Evolutionary conservation across 768 basidiomycete species (phyloP), one percentile per base, ranked within the genome.

Genomic region (Trametes elegans): DNA sequence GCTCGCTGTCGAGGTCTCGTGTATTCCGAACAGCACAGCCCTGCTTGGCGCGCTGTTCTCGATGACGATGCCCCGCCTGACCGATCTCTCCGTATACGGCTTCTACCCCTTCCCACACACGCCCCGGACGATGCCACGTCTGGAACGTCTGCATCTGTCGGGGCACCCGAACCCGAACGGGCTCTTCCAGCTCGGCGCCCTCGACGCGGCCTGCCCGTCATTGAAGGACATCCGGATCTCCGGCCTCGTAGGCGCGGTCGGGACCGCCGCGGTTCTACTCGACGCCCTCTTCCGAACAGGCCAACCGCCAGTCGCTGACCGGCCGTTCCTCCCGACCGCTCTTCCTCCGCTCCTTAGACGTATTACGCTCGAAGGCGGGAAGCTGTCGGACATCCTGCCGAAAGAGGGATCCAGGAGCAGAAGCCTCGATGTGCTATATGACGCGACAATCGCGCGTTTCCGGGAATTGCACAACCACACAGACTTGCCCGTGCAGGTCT

Each of bases 131-230:
- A 61, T 78, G 64, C 78, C 80, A 8, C 55, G 42, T 1, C 70
- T 83, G 16, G 61, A 67, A 39, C 68, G 66, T 14, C 72, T 83
- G 0, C 77, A 77, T 41, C 73, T 81, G 2, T 64, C 72, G 16
- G 81, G 80, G 6, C 79, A 80, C 58, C 68, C 77, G 14, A 81
- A 80, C 42, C 80, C 81, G 0, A 70, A 74, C 41, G 80, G 80
- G 0, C 61, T 81, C 0, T 66, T 83, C 6, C 67, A 75, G 36
- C 54, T 71, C 28, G 71, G 70, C 36, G 66, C 62, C 0, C 69
- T 82, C 6, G 70, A 70, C 24, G 65, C 69, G 5, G 70, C 73
- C 0, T 79, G 71, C 57, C 79, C 79, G 0, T 44, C 50, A 0
- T 62, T 82, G 7, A 69, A 63, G 9, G 66, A 74, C 32, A 64